These are phyloP conservation scores for Plasmodium vivax DNA, from an alignment of 169 alveolate species.

Conservation along the genomic window DNA sequence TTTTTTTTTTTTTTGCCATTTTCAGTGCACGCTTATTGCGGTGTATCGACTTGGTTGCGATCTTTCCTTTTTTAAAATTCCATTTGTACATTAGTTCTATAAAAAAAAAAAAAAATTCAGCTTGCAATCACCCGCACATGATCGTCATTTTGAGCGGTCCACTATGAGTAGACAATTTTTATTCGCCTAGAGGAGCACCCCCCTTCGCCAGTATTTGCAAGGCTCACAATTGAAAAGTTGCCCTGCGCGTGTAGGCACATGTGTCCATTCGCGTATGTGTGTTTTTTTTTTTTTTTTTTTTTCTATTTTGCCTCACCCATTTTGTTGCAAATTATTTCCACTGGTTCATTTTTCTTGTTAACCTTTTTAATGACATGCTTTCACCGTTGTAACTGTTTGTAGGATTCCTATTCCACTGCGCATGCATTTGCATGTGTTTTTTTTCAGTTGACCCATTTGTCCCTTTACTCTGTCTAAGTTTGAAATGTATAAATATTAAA, in stretches of 20 bases:
- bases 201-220: neutral
- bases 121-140: neutral
- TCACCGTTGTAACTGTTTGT: slow-evolving; percentile 39
- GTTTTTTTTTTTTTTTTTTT: slow-evolving; percentile 21
- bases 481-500: neutral
- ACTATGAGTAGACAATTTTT: slow-evolving; percentile 2
- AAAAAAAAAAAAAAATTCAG: slow-evolving; percentile 21
- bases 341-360: slow-evolving; percentile 7
- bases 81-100: neutral
- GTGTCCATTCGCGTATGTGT: neutral
- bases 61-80: neutral
- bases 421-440: neutral
- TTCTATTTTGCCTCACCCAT: neutral
- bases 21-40: slow-evolving; percentile 17
- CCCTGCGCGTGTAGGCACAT: neutral
- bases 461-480: slow-evolving; percentile 3
- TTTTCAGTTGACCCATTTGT: neutral
- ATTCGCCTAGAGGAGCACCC: neutral
- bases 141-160: neutral
- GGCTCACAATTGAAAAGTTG: slow-evolving; percentile 6
- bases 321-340: slow-evolving; percentile 26
- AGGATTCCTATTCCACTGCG: neutral
- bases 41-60: neutral
- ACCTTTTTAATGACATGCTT: slow-evolving; percentile 3
- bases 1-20: slow-evolving; percentile 12